Conservation (phyloP, 1,139 yeast genomes). For the Spathaspora sp. region DNA sequence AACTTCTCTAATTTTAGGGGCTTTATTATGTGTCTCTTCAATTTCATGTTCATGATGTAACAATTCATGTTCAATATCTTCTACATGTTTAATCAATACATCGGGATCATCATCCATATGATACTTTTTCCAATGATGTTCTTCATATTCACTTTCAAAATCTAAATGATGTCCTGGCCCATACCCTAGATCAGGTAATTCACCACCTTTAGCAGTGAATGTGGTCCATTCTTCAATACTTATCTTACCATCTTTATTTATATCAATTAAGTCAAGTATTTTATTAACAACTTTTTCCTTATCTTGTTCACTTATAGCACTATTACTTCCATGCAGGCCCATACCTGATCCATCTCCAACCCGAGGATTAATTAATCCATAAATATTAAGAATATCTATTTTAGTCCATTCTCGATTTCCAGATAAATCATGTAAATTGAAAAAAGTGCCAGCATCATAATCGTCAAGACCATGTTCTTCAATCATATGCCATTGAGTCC, state of each 20-base stretch:
- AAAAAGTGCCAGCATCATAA: constrained; percentile 77
- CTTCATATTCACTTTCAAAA: constrained; percentile 89
- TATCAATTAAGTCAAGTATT: constrained; percentile 62
- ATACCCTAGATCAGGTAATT: constrained; percentile 87
- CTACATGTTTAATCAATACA: constrained; percentile 75
- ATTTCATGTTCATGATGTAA: constrained; percentile 86
- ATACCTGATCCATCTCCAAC: constrained; percentile 91
- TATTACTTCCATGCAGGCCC: constrained; percentile 70
- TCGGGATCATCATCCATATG: constrained; percentile 85
- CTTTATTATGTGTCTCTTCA: constrained; percentile 63
- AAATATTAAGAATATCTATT: constrained; percentile 71
- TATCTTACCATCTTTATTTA: constrained; percentile 63
- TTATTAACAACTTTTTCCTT: constrained; percentile 56
- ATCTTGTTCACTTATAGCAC: constrained; percentile 53
- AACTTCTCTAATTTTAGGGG: constrained; percentile 41
- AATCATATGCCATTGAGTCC: constrained; percentile 90
- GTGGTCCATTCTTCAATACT: constrained; percentile 69
- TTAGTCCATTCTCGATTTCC: constrained; percentile 53
- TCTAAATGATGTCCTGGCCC: constrained; percentile 98
- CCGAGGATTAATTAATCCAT: constrained; percentile 70
- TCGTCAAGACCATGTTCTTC: constrained; percentile 79
- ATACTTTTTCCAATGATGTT: constrained; percentile 90
- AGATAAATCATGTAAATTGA: constrained; percentile 72
- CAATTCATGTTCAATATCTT: constrained; percentile 86
- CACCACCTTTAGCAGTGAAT: constrained; percentile 63